These are phyloP conservation scores for Daedaleopsis nitida DNA, from an alignment of 768 basidiomycete genomes.

Conservation along the genomic window DNA sequence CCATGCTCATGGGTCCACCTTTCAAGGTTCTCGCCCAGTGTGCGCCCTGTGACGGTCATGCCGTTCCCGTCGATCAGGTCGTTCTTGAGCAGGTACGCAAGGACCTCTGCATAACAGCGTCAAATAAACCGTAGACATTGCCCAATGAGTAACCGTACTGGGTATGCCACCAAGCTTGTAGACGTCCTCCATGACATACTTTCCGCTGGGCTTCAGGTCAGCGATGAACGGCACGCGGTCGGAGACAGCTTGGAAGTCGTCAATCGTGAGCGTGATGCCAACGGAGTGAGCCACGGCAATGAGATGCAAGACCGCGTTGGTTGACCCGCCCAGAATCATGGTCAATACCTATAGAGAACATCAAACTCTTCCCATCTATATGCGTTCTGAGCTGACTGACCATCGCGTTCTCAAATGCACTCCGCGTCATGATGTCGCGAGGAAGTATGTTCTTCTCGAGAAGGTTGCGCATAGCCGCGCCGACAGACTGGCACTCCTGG, in stretches of 20 bases:
- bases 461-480: constrained; percentile 82
- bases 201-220: constrained; percentile 95
- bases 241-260: constrained; percentile 93
- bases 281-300: constrained; percentile 97
- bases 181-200: constrained; percentile 98
- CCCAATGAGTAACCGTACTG: constrained; percentile 51
- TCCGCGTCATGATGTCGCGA: constrained; percentile 93
- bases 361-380: background rate
- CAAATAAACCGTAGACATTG: background rate
- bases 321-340: constrained; percentile 97
- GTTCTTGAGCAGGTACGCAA: constrained; percentile 83
- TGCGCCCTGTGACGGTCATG: constrained; percentile 88
- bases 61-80: constrained; percentile 89
- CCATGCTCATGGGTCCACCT: constrained; percentile 83
- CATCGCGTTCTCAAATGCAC: constrained; percentile 98
- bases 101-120: constrained; percentile 58
- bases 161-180: constrained; percentile 96
- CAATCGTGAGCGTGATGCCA: constrained; percentile 83
- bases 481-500: constrained; percentile 79
- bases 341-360: constrained; percentile 68
- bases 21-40: constrained; percentile 91
- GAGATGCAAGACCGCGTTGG: constrained; percentile 95
- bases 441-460: constrained; percentile 92
- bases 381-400: constrained; percentile 42
- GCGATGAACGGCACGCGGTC: constrained; percentile 94